These are phyloP conservation scores for Keqinozyma sinolaborantium DNA, from an alignment of 1,139 yeast species.

Conservation along the genomic window DNA sequence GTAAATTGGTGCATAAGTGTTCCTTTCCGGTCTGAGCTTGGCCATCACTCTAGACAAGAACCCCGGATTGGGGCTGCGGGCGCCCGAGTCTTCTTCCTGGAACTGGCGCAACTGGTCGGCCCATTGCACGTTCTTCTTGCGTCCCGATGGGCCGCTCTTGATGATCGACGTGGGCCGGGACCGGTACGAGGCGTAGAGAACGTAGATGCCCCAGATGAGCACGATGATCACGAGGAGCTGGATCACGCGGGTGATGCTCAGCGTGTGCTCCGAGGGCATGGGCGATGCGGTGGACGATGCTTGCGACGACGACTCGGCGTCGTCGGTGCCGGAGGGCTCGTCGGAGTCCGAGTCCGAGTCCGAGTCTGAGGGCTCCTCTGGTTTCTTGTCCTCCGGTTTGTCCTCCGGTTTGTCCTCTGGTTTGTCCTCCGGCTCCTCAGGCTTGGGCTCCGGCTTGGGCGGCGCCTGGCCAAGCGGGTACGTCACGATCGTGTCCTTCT, in stretches of 20 bases:
- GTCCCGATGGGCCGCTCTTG: constrained; percentile 30
- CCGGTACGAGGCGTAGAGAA: constrained; percentile 33
- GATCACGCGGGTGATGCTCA: constrained; percentile 34
- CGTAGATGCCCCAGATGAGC: constrained; percentile 42
- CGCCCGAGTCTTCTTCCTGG: constrained; percentile 26
- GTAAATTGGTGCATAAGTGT: constrained; percentile 16
- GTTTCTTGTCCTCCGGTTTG: constrained; percentile 6
- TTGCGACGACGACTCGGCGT: not conserved
- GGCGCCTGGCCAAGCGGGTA: constrained; percentile 25
- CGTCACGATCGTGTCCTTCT: constrained; percentile 19
- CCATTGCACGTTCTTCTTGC: constrained; percentile 58
- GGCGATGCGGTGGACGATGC: not conserved
- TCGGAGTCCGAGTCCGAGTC: constrained; percentile 1
- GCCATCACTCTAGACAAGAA: constrained; percentile 38
- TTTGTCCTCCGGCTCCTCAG: no score
- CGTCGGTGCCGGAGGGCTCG: not conserved
- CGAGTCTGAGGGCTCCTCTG: no score
- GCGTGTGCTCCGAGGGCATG: constrained; percentile 6
- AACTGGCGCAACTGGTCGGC: constrained; percentile 45
- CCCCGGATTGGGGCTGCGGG: constrained; percentile 17
- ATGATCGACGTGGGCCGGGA: constrained; percentile 44
- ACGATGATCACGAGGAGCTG: constrained; percentile 40
- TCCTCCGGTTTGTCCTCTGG: constrained; percentile 6
- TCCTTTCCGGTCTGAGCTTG: constrained; percentile 30
- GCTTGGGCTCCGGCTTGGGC: constrained; percentile 10